Evolutionary conservation across 306 rosid genomes (phyloP).

Genomic region (Prunus dulcis): DNA sequence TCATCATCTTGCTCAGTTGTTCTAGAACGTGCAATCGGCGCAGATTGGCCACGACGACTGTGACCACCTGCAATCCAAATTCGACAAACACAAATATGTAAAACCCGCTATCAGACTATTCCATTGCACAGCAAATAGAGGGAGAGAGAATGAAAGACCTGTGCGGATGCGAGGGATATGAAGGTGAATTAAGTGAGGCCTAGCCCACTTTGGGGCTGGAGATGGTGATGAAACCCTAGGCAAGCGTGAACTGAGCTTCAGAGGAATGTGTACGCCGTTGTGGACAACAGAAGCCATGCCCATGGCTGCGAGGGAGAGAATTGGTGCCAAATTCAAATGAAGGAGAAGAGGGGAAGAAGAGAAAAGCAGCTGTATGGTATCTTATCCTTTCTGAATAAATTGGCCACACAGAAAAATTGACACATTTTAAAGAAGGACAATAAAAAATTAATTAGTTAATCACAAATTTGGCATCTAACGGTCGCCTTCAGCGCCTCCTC

Average conservation of each 20-base stretch:
- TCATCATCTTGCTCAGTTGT: conserved; percentile 45
- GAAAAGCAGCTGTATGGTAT: not conserved
- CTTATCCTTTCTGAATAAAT: conserved; percentile 1
- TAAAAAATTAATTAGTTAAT: too few species aligned
- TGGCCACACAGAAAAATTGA: not conserved
- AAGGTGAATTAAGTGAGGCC: conserved; percentile 21
- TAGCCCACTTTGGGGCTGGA: conserved; percentile 34
- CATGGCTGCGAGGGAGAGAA: conserved; percentile 29
- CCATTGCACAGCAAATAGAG: not conserved
- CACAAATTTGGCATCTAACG: too few species aligned
- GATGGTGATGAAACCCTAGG: conserved; percentile 31
- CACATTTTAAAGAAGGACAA: not conserved
- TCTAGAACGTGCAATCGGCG: conserved; percentile 42
- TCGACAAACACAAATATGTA: conserved; percentile 3
- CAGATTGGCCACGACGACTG: conserved; percentile 30
- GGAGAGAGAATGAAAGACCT: conserved; percentile 32
- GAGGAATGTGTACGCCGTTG: conserved; percentile 38
- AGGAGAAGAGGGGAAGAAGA: not conserved
- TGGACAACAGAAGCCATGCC: conserved; percentile 61
- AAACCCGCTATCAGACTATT: not conserved
- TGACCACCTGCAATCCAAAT: conserved; percentile 39
- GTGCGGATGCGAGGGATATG: conserved; percentile 30
- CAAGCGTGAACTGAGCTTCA: conserved; percentile 16
- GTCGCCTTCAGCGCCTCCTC: too few species aligned
- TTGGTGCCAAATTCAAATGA: not conserved